These are phyloP conservation scores for Apophysomyces variabilis DNA, from an alignment of 371 early-diverging fungal species.

Conservation along the genomic window DNA sequence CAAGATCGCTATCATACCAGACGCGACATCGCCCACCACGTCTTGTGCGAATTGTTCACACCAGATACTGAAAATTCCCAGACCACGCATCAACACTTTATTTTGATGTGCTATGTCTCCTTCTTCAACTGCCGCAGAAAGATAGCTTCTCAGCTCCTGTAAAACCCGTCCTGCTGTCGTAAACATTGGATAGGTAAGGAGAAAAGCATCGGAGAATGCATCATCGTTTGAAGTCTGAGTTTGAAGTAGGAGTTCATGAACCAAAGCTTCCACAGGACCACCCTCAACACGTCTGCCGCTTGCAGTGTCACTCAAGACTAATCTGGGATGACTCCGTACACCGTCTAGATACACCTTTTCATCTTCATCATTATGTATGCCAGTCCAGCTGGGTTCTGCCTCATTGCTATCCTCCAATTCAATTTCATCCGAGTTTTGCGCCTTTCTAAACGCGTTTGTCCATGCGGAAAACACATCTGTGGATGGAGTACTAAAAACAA, in stretches of 20 bases:
- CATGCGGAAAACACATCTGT: slow-evolving; percentile 7
- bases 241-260: slow-evolving; percentile 68
- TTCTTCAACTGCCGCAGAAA: slow-evolving; percentile 6
- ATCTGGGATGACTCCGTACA: slow-evolving; percentile 56
- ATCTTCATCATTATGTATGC: slow-evolving; percentile 8
- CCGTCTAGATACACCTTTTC: slow-evolving; percentile 21
- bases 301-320: slow-evolving; percentile 31
- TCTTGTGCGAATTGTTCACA: slow-evolving; percentile 35
- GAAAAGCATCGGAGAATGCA: slow-evolving; percentile 49
- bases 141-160: slow-evolving; percentile 55
- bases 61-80: slow-evolving; percentile 38
- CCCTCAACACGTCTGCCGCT: slow-evolving; percentile 37
- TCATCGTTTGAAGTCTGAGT: slow-evolving; percentile 27
- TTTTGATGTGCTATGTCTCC: neutral
- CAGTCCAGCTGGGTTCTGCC: slow-evolving; percentile 29
- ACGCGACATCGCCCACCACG: slow-evolving; percentile 49
- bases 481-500: slow-evolving; percentile 3
- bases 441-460: slow-evolving; percentile 21
- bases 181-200: slow-evolving; percentile 63
- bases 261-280: slow-evolving; percentile 66
- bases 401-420: neutral
- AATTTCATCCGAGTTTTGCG: slow-evolving; percentile 5
- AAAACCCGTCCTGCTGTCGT: slow-evolving; percentile 55
- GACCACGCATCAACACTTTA: slow-evolving; percentile 12
- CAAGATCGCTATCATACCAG: slow-evolving; percentile 42